Evolutionary conservation across 345 rosid genomes (phyloP).

Genomic region (Acer yangbiense): DNA sequence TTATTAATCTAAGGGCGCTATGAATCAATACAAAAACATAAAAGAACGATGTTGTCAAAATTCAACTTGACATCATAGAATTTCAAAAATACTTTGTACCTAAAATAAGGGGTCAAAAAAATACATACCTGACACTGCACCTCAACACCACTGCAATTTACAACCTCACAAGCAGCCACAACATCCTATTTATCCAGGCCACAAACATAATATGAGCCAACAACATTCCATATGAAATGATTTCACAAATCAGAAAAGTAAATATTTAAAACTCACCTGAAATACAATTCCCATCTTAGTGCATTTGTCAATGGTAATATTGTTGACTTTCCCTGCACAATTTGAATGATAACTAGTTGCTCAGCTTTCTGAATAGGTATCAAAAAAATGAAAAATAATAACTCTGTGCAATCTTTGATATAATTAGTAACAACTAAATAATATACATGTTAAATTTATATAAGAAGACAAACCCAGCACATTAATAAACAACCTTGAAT

Average conservation of each 20-base stretch:
- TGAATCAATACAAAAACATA: background rate
- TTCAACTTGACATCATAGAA: slow-evolving; percentile 8
- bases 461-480: background rate
- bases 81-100: background rate
- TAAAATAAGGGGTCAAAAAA: background rate
- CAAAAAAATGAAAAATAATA: background rate
- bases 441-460: slow-evolving; percentile 14
- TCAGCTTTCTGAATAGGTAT: slow-evolving; percentile 16
- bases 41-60: background rate
- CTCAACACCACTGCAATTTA: slow-evolving; percentile 89
- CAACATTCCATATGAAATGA: slow-evolving; percentile 1
- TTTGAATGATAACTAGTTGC: slow-evolving; percentile 14
- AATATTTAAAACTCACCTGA: slow-evolving; percentile 53
- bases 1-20: background rate
- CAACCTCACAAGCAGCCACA: slow-evolving; percentile 98
- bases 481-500: slow-evolving; percentile 57
- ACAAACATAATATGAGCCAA: slow-evolving; percentile 22
- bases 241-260: background rate
- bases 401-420: background rate
- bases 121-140: slow-evolving; percentile 93
- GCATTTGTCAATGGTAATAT: slow-evolving; percentile 95
- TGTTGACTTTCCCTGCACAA: slow-evolving; percentile 92
- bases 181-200: slow-evolving; percentile 65
- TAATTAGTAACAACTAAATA: background rate
- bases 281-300: slow-evolving; percentile 91